phyloP scores from a whole-genome alignment of 2,329 filamentous ascomycete species.

The Monosporascus sp. region DNA sequence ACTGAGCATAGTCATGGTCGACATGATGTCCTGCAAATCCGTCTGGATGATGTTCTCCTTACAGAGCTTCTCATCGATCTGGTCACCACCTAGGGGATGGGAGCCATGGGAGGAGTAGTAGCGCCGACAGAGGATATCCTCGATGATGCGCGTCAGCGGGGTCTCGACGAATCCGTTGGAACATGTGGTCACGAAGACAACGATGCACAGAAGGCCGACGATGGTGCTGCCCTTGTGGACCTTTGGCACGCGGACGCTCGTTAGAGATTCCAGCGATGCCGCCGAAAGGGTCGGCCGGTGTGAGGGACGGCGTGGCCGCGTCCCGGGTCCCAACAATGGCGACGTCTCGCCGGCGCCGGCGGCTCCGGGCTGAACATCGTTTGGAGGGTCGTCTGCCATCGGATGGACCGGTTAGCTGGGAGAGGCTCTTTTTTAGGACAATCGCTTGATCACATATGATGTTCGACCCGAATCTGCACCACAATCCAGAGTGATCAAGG shows the following conservation, averaged over 20 bases:
- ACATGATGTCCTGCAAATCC: constrained; percentile 30
- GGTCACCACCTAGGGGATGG: constrained; percentile 6
- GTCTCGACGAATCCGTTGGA: constrained; percentile 25
- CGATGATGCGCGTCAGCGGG: constrained; percentile 28
- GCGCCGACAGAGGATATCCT: constrained; percentile 32
- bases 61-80: constrained; percentile 31
- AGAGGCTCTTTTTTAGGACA: no score
- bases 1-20: constrained; percentile 21
- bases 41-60: constrained; percentile 29
- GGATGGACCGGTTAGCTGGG: neutral
- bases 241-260: constrained; percentile 16
- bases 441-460: no score
- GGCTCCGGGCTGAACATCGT: neutral
- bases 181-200: constrained; percentile 26
- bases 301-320: constrained; percentile 8
- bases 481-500: no score
- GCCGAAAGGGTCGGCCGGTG: constrained; percentile 15
- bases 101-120: constrained; percentile 22
- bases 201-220: constrained; percentile 25
- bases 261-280: constrained; percentile 15
- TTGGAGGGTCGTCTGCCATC: neutral
- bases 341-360: neutral
- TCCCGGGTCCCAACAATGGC: neutral
- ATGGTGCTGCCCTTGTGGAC: constrained; percentile 20
- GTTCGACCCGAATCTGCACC: no score